Percentiles rank a stretch among this genome's conserved stretches.
Evolutionary conservation across 2,329 filamentous ascomycete genomes (phyloP).

Genomic region (Aspergillus unguis): DNA sequence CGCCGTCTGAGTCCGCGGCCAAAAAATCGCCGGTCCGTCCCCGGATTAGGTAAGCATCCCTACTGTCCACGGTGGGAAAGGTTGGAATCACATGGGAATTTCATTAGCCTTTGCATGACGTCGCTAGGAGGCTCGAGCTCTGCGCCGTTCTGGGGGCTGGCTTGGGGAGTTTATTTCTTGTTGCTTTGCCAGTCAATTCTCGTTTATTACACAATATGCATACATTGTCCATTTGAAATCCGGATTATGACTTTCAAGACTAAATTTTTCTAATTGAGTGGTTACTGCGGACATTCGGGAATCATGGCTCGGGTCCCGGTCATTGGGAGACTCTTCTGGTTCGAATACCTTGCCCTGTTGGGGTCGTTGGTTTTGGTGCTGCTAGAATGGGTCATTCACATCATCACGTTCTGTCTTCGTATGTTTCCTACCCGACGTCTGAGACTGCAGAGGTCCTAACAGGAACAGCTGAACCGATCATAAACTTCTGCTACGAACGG

Average conservation of each 20-base stretch:
- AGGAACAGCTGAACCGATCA: conserved; percentile 67
- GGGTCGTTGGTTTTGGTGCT: conserved; percentile 79
- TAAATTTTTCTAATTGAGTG: background rate
- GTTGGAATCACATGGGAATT: conserved; percentile 21
- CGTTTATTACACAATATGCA: conserved; percentile 1
- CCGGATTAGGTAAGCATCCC: conserved; percentile 32
- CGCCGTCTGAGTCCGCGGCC: conserved; percentile 6
- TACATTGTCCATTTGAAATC: background rate
- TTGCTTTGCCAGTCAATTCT: background rate
- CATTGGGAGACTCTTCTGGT: conserved; percentile 59
- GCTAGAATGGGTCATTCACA: conserved; percentile 76
- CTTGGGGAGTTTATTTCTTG: background rate
- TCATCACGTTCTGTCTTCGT: conserved; percentile 87
- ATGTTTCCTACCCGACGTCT: conserved; percentile 36
- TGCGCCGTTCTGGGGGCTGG: background rate
- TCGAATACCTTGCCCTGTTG: conserved; percentile 83
- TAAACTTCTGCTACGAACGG: conserved; percentile 75
- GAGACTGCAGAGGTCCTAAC: conserved; percentile 18
- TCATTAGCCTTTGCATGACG: conserved; percentile 6
- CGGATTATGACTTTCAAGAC: background rate
- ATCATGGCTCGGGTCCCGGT: conserved; percentile 60
- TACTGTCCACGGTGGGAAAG: too few relatives aligned
- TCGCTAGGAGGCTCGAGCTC: conserved; percentile 1
- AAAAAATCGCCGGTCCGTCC: conserved; percentile 19
- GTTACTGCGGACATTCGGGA: too few relatives aligned